phyloP scores from a whole-genome alignment of 169 alveolate species.

The Eimeria sp. region DNA sequence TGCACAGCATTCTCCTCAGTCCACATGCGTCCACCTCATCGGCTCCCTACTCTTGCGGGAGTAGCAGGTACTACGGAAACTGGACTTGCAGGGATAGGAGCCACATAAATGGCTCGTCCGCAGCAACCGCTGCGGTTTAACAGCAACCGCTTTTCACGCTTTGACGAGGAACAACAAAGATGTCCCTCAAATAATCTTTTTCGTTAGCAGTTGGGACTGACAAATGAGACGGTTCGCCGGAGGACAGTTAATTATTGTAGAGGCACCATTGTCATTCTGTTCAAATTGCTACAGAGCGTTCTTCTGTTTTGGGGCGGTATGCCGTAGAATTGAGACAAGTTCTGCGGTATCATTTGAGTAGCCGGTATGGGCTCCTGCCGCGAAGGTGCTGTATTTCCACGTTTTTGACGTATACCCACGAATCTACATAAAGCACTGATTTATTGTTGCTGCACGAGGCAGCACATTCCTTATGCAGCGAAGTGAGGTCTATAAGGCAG shows the following conservation, averaged over 20 bases:
- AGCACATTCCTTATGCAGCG: neutral
- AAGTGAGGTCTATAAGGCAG: too few species aligned
- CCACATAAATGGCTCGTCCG: conserved; percentile 57
- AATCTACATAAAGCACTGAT: neutral
- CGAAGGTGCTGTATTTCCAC: neutral
- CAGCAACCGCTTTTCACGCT: conserved; percentile 76
- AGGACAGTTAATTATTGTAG: neutral
- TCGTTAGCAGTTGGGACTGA: conserved; percentile 21
- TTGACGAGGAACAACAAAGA: conserved; percentile 27
- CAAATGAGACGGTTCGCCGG: neutral
- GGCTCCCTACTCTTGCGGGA: conserved; percentile 20
- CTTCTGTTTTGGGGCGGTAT: neutral
- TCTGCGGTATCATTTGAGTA: neutral
- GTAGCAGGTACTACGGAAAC: conserved; percentile 47
- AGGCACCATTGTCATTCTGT: neutral
- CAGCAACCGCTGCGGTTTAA: conserved; percentile 72
- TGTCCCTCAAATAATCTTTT: conserved; percentile 15
- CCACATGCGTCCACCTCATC: conserved; percentile 55
- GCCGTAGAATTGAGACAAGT: neutral
- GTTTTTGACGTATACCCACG: neutral
- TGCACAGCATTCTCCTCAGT: conserved; percentile 72
- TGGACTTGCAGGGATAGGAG: conserved; percentile 75
- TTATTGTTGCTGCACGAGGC: neutral
- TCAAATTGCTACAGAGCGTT: neutral
- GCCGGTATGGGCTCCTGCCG: neutral